phyloP scores from a whole-genome alignment of 164 flowering plant species.

The Liriodendron chinense region DNA sequence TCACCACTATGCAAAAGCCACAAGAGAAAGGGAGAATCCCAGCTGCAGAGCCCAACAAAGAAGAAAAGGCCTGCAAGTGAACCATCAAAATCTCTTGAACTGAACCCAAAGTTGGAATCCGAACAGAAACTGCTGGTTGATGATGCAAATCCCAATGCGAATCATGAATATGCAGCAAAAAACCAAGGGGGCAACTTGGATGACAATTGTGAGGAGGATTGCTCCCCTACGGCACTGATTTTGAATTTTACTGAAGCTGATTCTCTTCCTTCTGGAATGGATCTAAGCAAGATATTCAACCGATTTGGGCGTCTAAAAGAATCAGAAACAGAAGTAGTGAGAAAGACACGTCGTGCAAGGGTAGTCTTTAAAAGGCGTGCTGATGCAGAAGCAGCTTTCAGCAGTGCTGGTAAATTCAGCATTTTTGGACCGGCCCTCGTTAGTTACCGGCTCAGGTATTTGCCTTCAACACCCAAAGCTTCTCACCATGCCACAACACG shows the following conservation, averaged over 20 bases:
- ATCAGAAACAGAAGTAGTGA: slow-evolving; percentile 42
- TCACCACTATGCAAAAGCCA: slow-evolving; percentile 14
- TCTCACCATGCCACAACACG: slow-evolving; percentile 25
- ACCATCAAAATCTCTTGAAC: slow-evolving; percentile 16
- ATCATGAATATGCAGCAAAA: neutral
- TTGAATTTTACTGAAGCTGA: slow-evolving; percentile 55
- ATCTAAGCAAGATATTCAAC: slow-evolving; percentile 62
- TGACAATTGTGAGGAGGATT: slow-evolving; percentile 27
- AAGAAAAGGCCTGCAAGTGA: slow-evolving; percentile 11
- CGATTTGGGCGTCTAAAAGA: slow-evolving; percentile 60
- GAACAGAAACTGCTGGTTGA: neutral
- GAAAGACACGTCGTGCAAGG: slow-evolving; percentile 56
- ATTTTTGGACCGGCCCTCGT: slow-evolving; percentile 82
- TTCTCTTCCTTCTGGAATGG: slow-evolving; percentile 57
- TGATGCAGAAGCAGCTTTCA: slow-evolving; percentile 88
- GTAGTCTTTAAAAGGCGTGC: slow-evolving; percentile 60
- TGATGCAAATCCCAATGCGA: no score
- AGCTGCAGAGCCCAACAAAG: slow-evolving; percentile 16
- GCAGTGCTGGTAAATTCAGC: slow-evolving; percentile 80
- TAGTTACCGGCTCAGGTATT: slow-evolving; percentile 62
- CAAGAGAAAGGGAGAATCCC: slow-evolving; percentile 19
- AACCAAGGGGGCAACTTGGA: neutral
- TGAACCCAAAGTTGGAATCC: slow-evolving; percentile 5
- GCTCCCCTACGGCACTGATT: slow-evolving; percentile 54
- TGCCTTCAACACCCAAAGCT: slow-evolving; percentile 28